Conservation (phyloP, 75 land plant genomes). For the Larix kaempferi region DNA sequence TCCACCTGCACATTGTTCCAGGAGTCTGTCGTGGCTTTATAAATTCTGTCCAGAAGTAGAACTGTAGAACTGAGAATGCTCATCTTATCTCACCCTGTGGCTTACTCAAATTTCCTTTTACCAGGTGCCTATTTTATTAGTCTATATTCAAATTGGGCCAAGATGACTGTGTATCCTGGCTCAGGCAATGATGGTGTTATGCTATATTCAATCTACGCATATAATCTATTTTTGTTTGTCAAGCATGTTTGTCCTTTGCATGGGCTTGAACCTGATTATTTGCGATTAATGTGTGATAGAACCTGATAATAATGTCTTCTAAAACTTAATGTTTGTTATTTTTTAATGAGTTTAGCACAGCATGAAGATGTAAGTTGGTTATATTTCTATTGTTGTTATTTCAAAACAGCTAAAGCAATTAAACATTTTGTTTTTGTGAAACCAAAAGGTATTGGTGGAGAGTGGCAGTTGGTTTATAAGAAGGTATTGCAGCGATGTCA, state of each 20-base stretch:
- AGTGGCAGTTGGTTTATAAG: background rate
- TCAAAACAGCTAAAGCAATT: conserved; percentile 1
- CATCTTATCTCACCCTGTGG: background rate
- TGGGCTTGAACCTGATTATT: background rate
- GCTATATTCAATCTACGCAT: background rate
- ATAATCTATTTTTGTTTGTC: background rate
- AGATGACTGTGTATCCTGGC: background rate
- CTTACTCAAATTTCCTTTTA: background rate
- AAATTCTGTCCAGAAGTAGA: background rate
- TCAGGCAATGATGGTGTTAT: background rate
- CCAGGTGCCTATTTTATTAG: background rate
- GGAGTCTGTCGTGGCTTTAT: background rate
- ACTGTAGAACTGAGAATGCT: background rate
- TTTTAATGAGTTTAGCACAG: too few relatives aligned
- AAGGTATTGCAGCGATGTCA: conserved; percentile 44
- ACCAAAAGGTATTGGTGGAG: background rate
- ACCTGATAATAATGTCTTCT: too few relatives aligned
- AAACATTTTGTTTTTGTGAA: conserved; percentile 1
- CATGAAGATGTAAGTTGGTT: background rate
- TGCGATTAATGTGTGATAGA: too few relatives aligned
- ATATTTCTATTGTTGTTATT: background rate
- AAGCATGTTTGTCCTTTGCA: too few relatives aligned
- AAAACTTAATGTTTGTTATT: too few relatives aligned
- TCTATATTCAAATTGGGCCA: background rate
- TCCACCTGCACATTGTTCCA: too few relatives aligned